These are phyloP conservation scores for Sporothrix schenckii DNA, from an alignment of 2,329 filamentous ascomycete genomes.

Conservation along the genomic window DNA sequence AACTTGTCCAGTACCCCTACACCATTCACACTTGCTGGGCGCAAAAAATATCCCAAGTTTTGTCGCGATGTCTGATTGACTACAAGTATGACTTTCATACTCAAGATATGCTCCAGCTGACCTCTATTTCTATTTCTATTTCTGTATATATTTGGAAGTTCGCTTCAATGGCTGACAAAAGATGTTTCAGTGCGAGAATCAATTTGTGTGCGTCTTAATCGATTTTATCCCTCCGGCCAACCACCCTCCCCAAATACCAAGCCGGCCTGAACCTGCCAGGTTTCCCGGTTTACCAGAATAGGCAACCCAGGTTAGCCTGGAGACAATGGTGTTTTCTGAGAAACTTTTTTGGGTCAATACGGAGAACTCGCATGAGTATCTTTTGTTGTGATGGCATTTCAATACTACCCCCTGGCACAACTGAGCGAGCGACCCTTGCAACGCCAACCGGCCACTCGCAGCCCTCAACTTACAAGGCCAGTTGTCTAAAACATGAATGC, in stretches of 20 bases:
- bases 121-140: background rate
- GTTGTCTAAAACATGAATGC: background rate
- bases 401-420: no score
- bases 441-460: background rate
- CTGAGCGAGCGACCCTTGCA: no score
- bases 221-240: background rate
- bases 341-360: background rate
- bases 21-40: background rate
- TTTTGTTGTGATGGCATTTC: background rate
- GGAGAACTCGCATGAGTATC: background rate
- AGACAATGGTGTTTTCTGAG: background rate
- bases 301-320: background rate
- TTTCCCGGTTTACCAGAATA: constrained; percentile 20
- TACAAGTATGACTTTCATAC: no score
- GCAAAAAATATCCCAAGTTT: background rate
- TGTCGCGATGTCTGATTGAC: no score
- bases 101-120: background rate
- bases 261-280: background rate
- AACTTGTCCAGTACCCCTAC: background rate
- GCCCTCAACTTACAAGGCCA: background rate
- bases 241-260: background rate
- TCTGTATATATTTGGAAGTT: background rate
- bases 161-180: background rate
- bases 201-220: background rate
- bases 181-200: background rate